Conservation (phyloP, 768 basidiomycete genomes). For the Amanita muscaria region DNA sequence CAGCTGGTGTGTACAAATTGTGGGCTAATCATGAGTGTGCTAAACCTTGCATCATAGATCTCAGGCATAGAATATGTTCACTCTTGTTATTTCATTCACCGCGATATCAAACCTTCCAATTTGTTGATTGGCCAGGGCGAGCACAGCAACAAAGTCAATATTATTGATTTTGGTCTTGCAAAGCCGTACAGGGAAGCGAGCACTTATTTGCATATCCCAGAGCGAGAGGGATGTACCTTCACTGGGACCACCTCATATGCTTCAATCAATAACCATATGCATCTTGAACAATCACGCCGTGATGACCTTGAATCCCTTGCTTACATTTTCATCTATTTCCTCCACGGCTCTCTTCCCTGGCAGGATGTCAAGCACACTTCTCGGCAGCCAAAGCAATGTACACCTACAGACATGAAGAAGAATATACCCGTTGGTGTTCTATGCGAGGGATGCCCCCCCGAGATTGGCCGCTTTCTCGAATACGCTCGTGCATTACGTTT, state of each 20-base stretch:
- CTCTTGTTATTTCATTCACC: conserved; percentile 96
- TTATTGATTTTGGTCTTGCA: conserved; percentile 95
- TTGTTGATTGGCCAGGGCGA: conserved; percentile 99
- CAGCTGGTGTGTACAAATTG: conserved; percentile 62
- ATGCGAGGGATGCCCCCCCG: conserved; percentile 99
- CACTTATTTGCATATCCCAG: conserved; percentile 98
- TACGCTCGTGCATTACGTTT: conserved; percentile 98
- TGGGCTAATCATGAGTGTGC: conserved; percentile 16
- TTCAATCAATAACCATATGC: conserved; percentile 97
- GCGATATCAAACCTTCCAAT: conserved; percentile 99
- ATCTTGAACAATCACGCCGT: conserved; percentile 95
- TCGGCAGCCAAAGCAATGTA: conserved; percentile 99
- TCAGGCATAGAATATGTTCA: conserved; percentile 99
- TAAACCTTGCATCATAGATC: conserved; percentile 52
- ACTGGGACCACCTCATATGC: conserved; percentile 99
- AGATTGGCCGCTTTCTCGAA: conserved; percentile 98
- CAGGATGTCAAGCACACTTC: conserved; percentile 99
- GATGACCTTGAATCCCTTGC: conserved; percentile 98
- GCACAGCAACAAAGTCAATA: conserved; percentile 99
- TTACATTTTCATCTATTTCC: conserved; percentile 99
- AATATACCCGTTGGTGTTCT: conserved; percentile 94
- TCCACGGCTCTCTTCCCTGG: conserved; percentile 96
- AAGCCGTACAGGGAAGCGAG: conserved; percentile 99
- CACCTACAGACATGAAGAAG: conserved; percentile 99
- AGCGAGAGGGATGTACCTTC: conserved; percentile 99